Percentiles rank a stretch among this genome's conserved stretches.
Conservation (phyloP, 2,329 filamentous ascomycete species). For the Colletotrichum navitas region DNA sequence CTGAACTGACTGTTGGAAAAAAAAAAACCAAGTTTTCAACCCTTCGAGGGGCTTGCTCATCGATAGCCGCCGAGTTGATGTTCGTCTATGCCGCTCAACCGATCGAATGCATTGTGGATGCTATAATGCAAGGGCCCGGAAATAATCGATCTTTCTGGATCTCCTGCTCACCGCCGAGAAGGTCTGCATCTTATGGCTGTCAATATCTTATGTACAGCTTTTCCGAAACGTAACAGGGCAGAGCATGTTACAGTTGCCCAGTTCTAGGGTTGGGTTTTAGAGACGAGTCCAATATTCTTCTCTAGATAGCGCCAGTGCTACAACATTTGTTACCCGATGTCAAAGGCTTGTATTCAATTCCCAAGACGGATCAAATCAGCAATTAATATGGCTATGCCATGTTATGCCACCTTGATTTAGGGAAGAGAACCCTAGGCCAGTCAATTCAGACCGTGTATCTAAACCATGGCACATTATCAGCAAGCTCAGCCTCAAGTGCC, state of each 20-base stretch:
- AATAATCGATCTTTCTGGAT: no score
- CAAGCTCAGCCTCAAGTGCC: constrained; percentile 48
- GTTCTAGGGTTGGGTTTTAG: background rate
- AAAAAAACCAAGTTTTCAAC: no score
- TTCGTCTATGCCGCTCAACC: no score
- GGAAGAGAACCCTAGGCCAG: background rate
- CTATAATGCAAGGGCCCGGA: no score
- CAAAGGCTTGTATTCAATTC: fast-evolving
- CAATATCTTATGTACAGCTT: no score
- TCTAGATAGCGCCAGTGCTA: background rate
- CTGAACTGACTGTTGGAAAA: no score
- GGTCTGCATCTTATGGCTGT: no score
- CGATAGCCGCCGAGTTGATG: no score
- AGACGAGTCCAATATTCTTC: background rate
- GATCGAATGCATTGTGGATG: no score
- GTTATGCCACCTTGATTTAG: fast-evolving
- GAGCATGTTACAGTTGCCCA: background rate
- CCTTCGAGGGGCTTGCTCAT: no score
- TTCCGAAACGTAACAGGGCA: background rate
- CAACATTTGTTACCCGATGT: background rate
- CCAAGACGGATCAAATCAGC: background rate
- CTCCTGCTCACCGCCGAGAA: no score
- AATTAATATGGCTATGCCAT: background rate
- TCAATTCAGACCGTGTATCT: constrained; percentile 46
- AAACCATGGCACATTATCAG: constrained; percentile 50